Percentiles rank a stretch among this genome's conserved stretches.
phyloP scores from a whole-genome alignment of 805 yeast species.

The Cyberlindnera maritima region DNA sequence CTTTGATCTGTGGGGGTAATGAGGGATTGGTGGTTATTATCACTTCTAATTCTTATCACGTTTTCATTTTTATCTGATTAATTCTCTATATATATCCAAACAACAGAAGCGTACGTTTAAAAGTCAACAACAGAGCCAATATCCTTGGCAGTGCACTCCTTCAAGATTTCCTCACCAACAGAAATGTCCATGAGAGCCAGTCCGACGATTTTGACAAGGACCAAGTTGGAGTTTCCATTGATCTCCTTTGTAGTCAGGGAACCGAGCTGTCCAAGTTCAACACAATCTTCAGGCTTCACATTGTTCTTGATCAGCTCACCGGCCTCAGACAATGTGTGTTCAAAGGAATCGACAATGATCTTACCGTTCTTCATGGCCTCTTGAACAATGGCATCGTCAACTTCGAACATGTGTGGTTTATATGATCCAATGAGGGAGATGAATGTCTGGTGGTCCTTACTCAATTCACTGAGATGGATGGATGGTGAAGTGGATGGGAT shows the following conservation, averaged over 20 bases:
- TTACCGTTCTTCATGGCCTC: constrained; percentile 36
- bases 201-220: constrained; percentile 57
- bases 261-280: constrained; percentile 45
- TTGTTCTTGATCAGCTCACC: constrained; percentile 57
- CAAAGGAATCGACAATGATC: constrained; percentile 58
- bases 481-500: constrained; percentile 53
- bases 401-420: constrained; percentile 65
- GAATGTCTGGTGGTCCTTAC: constrained; percentile 33
- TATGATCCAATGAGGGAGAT: constrained; percentile 65
- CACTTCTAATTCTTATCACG: too few relatives aligned
- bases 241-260: constrained; percentile 1
- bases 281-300: constrained; percentile 36
- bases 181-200: constrained; percentile 62
- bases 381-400: constrained; percentile 43
- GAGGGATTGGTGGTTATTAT: too few relatives aligned
- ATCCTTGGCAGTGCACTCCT: constrained; percentile 25
- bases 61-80: too few relatives aligned
- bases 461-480: constrained; percentile 35
- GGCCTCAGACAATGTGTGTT: constrained; percentile 56
- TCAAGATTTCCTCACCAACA: constrained; percentile 44
- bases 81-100: too few relatives aligned
- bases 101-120: background rate
- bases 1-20: too few relatives aligned
- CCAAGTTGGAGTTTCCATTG: constrained; percentile 30
- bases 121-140: constrained; percentile 32